phyloP scores from a whole-genome alignment of 2,329 filamentous ascomycete species.

The Fusarium azukiicola region DNA sequence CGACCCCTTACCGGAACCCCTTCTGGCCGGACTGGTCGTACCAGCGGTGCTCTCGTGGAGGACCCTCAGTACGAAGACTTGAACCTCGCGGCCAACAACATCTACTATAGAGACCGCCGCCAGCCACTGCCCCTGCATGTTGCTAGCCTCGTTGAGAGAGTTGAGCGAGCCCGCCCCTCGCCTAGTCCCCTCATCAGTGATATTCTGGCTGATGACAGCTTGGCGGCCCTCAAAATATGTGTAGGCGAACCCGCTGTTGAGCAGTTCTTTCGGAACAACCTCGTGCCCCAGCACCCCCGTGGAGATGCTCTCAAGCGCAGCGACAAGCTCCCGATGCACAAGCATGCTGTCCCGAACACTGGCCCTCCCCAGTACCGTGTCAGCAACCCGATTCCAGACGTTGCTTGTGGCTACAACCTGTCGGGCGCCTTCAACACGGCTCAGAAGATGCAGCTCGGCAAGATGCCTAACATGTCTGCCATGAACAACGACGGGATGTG shows the following conservation, averaged over 20 bases:
- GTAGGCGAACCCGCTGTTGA: constrained; percentile 16
- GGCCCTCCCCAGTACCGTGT: constrained; percentile 16
- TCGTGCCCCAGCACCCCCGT: neutral
- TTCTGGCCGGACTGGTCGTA: neutral
- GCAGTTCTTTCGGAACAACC: neutral
- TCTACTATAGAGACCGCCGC: neutral
- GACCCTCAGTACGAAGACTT: neutral
- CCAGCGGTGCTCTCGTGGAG: neutral
- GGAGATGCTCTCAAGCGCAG: neutral
- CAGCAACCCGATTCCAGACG: constrained; percentile 34
- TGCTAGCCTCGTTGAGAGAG: constrained; percentile 9
- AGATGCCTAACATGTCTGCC: neutral
- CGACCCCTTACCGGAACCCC: neutral
- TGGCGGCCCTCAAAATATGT: neutral
- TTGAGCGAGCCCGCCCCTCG: constrained; percentile 18
- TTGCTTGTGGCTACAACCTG: constrained; percentile 36
- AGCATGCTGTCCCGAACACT: constrained; percentile 25
- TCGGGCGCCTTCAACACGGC: neutral
- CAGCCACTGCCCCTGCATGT: constrained; percentile 16
- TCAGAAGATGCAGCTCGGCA: constrained; percentile 21
- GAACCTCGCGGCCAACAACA: constrained; percentile 20
- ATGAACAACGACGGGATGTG: constrained; percentile 15
- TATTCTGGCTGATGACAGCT: constrained; percentile 8
- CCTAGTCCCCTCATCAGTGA: constrained; percentile 11
- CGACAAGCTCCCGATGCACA: constrained; percentile 12